Evolutionary conservation across 2,329 filamentous ascomycete genomes (phyloP).

Genomic region (Capronia coronata): DNA sequence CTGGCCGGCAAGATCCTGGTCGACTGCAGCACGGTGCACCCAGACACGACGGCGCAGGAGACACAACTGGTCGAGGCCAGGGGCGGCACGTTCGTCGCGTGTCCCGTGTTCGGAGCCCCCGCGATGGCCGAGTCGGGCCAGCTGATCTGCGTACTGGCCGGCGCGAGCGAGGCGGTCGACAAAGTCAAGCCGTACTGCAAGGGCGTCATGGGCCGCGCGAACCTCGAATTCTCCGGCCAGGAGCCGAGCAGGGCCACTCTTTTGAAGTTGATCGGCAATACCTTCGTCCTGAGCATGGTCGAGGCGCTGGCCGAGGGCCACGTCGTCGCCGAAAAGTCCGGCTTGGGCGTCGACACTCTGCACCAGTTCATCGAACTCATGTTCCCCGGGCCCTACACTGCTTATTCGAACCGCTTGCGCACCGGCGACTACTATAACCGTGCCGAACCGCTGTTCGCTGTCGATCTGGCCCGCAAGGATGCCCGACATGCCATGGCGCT

Average conservation of each 20-base stretch:
- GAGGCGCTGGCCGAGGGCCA: conserved; percentile 73
- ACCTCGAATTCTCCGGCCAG: conserved; percentile 65
- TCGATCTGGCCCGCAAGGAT: conserved; percentile 79
- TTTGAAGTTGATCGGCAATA: conserved; percentile 80
- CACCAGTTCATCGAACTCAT: conserved; percentile 65
- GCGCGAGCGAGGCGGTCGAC: conserved; percentile 53
- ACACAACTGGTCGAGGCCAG: conserved; percentile 52
- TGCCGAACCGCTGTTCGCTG: conserved; percentile 72
- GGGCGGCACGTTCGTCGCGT: conserved; percentile 69
- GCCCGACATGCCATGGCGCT: conserved; percentile 64
- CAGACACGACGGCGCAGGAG: conserved; percentile 65
- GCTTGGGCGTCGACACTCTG: conserved; percentile 63
- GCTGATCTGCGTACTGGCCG: conserved; percentile 67
- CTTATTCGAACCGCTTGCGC: conserved; percentile 68
- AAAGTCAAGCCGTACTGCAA: conserved; percentile 64
- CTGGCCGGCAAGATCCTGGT: conserved; percentile 70
- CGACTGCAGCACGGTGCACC: conserved; percentile 83
- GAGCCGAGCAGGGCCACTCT: conserved; percentile 62
- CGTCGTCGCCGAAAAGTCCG: conserved; percentile 71
- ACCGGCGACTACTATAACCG: conserved; percentile 69
- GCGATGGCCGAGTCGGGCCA: conserved; percentile 56
- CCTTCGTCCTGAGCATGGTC: conserved; percentile 76
- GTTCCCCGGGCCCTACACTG: conserved; percentile 68
- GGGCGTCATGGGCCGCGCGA: conserved; percentile 62
- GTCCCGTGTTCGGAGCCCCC: conserved; percentile 47